A percentile compares a stretch with the other conserved stretches of the same genome.
phyloP scores from a whole-genome alignment of 2,329 filamentous ascomycete species.

The Thelonectria olida region DNA sequence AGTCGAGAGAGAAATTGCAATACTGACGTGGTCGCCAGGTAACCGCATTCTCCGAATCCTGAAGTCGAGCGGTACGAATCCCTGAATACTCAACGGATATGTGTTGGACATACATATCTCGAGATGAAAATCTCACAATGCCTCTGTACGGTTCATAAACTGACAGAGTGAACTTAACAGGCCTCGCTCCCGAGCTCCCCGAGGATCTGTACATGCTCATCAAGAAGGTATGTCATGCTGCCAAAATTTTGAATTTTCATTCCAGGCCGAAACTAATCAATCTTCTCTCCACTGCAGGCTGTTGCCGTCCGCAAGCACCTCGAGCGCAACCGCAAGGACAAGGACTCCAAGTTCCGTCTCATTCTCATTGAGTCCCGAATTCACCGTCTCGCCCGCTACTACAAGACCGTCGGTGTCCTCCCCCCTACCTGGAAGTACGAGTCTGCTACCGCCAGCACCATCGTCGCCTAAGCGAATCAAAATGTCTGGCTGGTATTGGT shows the following conservation, averaged over 20 bases:
- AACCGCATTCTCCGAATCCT: constrained; percentile 99
- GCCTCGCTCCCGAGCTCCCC: constrained; percentile 97
- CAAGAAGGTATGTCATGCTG: constrained; percentile 82
- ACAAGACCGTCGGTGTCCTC: constrained; percentile 90
- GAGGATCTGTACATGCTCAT: constrained; percentile 99
- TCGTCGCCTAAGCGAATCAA: constrained; percentile 78
- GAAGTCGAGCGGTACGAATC: constrained; percentile 91
- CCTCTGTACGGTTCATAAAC: constrained; percentile 88
- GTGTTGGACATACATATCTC: constrained; percentile 41
- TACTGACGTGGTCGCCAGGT: constrained; percentile 67
- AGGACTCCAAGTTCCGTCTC: constrained; percentile 99
- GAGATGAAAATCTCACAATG: constrained; percentile 54
- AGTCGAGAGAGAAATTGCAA: not conserved
- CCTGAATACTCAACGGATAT: constrained; percentile 43
- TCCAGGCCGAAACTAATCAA: constrained; percentile 7
- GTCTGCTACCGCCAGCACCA: constrained; percentile 93
- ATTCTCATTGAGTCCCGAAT: constrained; percentile 99
- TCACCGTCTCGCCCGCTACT: constrained; percentile 99
- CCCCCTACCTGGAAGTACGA: constrained; percentile 99
- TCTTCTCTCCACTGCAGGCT: constrained; percentile 64
- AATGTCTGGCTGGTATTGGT: constrained; percentile 33
- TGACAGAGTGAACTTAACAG: constrained; percentile 92
- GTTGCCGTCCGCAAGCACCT: constrained; percentile 99
- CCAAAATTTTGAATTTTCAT: no score
- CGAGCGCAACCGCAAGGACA: constrained; percentile 99